phyloP scores from a whole-genome alignment of 768 basidiomycete species.

The Pilatotrama ljubarskyi region DNA sequence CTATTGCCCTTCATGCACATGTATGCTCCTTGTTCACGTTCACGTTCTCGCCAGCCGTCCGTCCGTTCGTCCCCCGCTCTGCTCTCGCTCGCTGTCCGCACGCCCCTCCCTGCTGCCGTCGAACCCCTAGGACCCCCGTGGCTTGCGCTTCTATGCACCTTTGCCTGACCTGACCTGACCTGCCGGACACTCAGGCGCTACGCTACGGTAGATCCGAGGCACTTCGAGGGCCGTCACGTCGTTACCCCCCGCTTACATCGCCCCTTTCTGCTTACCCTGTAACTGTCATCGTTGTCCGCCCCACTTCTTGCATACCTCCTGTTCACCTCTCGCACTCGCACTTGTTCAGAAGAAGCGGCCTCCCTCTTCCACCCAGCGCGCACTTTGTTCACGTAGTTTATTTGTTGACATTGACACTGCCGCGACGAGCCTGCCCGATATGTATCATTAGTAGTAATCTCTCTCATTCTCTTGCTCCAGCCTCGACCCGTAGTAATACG shows the following conservation, averaged over 20 bases:
- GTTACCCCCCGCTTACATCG: not conserved
- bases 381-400: not conserved
- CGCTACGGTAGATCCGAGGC: slow-evolving; percentile 17
- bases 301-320: not conserved
- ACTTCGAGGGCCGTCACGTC: slow-evolving; percentile 6
- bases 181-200: slow-evolving; percentile 20
- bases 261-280: not conserved
- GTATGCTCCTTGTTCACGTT: not conserved
- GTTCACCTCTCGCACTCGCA: not conserved
- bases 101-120: not conserved
- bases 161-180: slow-evolving; percentile 4
- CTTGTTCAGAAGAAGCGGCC: no score
- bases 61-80: not conserved
- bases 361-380: no score
- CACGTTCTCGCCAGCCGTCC: not conserved
- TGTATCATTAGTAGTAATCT: slow-evolving; percentile 15
- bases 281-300: not conserved
- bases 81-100: slow-evolving; percentile 3
- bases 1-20: slow-evolving; percentile 1
- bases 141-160: not conserved
- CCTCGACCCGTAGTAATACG: no score
- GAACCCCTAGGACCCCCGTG: not conserved
- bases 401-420: no score
- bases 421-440: not conserved
- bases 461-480: not conserved